These are phyloP conservation scores for Pythium guiyangense DNA, from an alignment of 352 stramenopile genomes.

Conservation along the genomic window DNA sequence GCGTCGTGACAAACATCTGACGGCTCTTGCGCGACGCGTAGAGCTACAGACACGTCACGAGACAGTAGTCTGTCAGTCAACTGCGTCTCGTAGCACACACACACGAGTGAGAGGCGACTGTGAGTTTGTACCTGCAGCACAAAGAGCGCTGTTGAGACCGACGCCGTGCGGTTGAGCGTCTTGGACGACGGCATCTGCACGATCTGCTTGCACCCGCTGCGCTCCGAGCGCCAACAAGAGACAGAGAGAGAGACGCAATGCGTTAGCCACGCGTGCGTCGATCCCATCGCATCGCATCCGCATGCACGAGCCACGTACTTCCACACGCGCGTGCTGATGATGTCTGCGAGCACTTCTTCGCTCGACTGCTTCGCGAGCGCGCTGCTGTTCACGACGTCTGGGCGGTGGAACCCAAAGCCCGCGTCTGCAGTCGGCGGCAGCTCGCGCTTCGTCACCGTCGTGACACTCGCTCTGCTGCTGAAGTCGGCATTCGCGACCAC, in stretches of 20 bases:
- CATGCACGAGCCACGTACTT: slow-evolving; percentile 18
- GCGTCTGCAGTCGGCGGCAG: slow-evolving; percentile 24
- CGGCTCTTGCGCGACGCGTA: slow-evolving; percentile 65
- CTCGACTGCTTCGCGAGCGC: slow-evolving; percentile 21
- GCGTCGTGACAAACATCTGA: slow-evolving; percentile 44
- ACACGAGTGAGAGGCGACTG: too few relatives aligned
- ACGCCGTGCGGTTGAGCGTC: slow-evolving; percentile 61
- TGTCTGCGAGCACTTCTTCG: slow-evolving; percentile 58
- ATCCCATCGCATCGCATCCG: neutral
- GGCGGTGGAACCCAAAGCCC: slow-evolving; percentile 65
- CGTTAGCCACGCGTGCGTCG: too few relatives aligned
- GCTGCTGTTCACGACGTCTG: slow-evolving; percentile 14
- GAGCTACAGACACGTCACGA: slow-evolving; percentile 20
- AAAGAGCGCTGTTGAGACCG: slow-evolving; percentile 63
- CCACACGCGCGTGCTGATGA: slow-evolving; percentile 55
- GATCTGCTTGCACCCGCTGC: slow-evolving; percentile 48
- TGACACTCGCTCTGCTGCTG: slow-evolving; percentile 1
- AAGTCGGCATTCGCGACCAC: neutral
- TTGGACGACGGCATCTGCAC: slow-evolving; percentile 52
- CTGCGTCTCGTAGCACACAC: too few relatives aligned
- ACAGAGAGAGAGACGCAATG: neutral
- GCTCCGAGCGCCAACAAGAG: neutral
- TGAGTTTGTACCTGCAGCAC: slow-evolving; percentile 42
- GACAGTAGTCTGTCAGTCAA: too few relatives aligned
- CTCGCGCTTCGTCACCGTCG: slow-evolving; percentile 15